phyloP scores from a whole-genome alignment of 441 rosid genomes.

The Flueggea neowawraea region DNA sequence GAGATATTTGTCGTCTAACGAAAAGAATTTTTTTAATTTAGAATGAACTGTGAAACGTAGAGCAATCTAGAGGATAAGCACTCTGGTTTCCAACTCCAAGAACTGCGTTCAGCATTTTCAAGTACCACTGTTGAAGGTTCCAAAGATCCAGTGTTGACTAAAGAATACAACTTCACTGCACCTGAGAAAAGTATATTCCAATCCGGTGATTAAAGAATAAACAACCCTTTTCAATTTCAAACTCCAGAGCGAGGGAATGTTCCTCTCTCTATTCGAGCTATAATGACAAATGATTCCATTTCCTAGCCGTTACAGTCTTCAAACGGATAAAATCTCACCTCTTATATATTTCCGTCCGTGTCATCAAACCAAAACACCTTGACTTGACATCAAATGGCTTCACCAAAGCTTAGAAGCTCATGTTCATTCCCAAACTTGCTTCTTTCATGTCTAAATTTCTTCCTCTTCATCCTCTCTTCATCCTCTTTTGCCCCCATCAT shows the following conservation, averaged over 20 bases:
- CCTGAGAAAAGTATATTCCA: too few relatives aligned
- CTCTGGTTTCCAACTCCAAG: too few relatives aligned
- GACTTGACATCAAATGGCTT: constrained; percentile 14
- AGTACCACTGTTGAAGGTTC: too few relatives aligned
- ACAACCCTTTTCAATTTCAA: too few relatives aligned
- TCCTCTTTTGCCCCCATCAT: constrained; percentile 46
- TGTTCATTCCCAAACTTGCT: constrained; percentile 49
- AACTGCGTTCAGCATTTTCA: too few relatives aligned
- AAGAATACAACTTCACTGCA: too few relatives aligned
- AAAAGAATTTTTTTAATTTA: too few relatives aligned
- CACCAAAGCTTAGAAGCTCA: constrained; percentile 40
- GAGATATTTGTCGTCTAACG: too few relatives aligned
- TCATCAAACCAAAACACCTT: not conserved
- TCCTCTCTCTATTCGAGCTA: not conserved
- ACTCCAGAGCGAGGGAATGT: not conserved
- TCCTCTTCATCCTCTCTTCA: constrained; percentile 20
- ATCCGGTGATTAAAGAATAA: too few relatives aligned
- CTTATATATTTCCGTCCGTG: constrained; percentile 11
- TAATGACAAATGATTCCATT: constrained; percentile 4
- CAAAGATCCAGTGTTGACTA: too few relatives aligned
- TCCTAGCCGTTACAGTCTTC: constrained; percentile 29
- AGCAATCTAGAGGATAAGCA: too few relatives aligned
- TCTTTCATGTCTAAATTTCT: constrained; percentile 44
- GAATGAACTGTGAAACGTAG: too few relatives aligned
- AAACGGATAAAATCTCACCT: constrained; percentile 24